phyloP scores from a whole-genome alignment of 768 basidiomycete species.

The Polyporus arcularius region DNA sequence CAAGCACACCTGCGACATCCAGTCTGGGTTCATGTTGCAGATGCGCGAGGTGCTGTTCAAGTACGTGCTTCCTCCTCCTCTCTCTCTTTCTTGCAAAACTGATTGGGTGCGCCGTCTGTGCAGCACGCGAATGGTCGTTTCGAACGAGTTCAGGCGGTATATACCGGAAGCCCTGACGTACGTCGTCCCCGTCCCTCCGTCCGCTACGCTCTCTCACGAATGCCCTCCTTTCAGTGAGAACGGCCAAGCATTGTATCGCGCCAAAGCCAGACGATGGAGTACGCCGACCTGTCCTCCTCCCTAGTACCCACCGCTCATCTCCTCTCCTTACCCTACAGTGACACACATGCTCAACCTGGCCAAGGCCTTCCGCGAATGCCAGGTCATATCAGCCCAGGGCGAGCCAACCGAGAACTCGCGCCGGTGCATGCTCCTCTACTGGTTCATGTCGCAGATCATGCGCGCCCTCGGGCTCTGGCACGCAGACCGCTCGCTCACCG shows the following conservation, averaged over 20 bases:
- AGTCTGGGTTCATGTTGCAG: constrained; percentile 65
- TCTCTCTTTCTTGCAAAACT: background rate
- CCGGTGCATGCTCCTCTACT: constrained; percentile 71
- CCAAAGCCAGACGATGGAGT: constrained; percentile 31
- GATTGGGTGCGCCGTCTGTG: background rate
- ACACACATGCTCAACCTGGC: constrained; percentile 60
- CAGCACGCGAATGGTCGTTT: constrained; percentile 70
- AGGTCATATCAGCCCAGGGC: constrained; percentile 57
- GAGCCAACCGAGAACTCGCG: constrained; percentile 47
- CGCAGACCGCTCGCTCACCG: constrained; percentile 53
- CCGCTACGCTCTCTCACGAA: constrained; percentile 38
- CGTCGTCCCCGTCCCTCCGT: constrained; percentile 20
- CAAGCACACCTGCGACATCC: constrained; percentile 63
- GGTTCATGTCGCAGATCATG: constrained; percentile 73
- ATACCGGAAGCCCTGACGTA: constrained; percentile 61
- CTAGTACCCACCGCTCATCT: background rate
- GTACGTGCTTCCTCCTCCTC: constrained; percentile 40
- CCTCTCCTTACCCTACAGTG: constrained; percentile 39
- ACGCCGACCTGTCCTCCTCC: constrained; percentile 2
- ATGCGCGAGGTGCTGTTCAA: constrained; percentile 77
- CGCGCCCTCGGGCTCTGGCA: constrained; percentile 61
- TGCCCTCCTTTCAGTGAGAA: constrained; percentile 36
- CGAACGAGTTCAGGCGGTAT: constrained; percentile 66
- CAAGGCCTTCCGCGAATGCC: constrained; percentile 55
- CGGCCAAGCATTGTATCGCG: constrained; percentile 24